Conservation (phyloP, 306 rosid species). For the Dalbergia oliveri region DNA sequence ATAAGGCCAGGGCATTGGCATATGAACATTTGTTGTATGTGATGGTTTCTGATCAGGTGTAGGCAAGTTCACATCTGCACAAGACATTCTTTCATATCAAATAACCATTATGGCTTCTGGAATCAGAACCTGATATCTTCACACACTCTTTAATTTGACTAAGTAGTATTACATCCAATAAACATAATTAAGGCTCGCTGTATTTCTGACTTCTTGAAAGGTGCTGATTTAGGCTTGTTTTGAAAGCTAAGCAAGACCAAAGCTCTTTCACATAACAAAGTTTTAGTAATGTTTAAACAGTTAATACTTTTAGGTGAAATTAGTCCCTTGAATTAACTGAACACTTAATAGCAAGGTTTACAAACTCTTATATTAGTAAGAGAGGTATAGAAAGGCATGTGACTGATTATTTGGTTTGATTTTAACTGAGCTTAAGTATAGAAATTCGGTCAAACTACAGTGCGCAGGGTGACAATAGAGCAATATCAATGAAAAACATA, state of each 20-base stretch:
- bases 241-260: constrained; percentile 22
- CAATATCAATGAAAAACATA: neutral
- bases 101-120: neutral
- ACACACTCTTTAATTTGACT: neutral
- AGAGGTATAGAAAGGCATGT: no score
- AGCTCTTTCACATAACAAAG: neutral
- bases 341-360: neutral
- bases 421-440: constrained; percentile 6
- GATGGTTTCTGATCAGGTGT: constrained; percentile 49
- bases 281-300: neutral
- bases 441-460: neutral
- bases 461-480: constrained; percentile 10
- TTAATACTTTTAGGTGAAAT: neutral
- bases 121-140: neutral
- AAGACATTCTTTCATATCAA: constrained; percentile 34
- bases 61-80: constrained; percentile 52
- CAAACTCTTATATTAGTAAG: neutral
- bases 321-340: constrained; percentile 1
- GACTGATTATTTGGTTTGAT: neutral
- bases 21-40: constrained; percentile 53
- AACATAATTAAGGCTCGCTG: neutral
- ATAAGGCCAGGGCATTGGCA: constrained; percentile 64
- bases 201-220: constrained; percentile 18
- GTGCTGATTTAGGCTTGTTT: constrained; percentile 21
- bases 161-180: constrained; percentile 4